Base-by-base conservation (phyloP, 345 rosid species). In the Citrus mangshanensis region DNA sequence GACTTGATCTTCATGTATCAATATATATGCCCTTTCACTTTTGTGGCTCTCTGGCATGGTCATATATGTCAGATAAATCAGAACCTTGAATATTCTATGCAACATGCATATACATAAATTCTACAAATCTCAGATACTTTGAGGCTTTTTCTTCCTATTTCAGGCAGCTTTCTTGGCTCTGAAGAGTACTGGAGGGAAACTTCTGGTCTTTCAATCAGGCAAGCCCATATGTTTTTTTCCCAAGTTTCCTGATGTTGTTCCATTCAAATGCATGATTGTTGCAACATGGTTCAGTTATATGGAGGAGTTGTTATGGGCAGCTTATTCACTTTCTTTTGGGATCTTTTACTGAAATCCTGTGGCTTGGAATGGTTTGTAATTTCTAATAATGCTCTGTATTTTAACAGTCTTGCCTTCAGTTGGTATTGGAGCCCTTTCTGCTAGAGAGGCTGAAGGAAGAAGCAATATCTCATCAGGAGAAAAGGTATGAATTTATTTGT, bases 161-260 rank as follows among this genome's bases (percentile, higher is more conserved):
- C 91, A 96, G 99, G 98, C 98, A 49, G 92, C 95, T 77, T 94
- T 87, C 86, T 85, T 94, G 89, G 98, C 99, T 38, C 88, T 94
- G 98, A 96, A 94, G 89, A 92, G 85, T 81, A 92, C 88, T 76
- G 99, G 99, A 38, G 98, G 99, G 76, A 94, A 94, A 86, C 98
- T 96, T 78, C 75, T 96, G 86, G 94, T 94, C 77, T 96, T 96
- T 81, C 99, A 96, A 84, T 94, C 99, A 91, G 99, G 99, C 85
- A 83, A 78, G 91, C 78, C 59, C 21, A 13, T 38, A n/a, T 70
- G 49, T 68, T 61, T 10, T 49, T 58, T 42, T 19, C 9, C 9
- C 65, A 34, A 58, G 21, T 77, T 40, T 69, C 68, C 34, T 70
- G 64, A 58, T 68, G 74, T 71, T 37, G 59, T 73, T 37, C 42